Evolutionary conservation across 2,329 filamentous ascomycete genomes (phyloP).

Genomic region (Coniella lustricola): DNA sequence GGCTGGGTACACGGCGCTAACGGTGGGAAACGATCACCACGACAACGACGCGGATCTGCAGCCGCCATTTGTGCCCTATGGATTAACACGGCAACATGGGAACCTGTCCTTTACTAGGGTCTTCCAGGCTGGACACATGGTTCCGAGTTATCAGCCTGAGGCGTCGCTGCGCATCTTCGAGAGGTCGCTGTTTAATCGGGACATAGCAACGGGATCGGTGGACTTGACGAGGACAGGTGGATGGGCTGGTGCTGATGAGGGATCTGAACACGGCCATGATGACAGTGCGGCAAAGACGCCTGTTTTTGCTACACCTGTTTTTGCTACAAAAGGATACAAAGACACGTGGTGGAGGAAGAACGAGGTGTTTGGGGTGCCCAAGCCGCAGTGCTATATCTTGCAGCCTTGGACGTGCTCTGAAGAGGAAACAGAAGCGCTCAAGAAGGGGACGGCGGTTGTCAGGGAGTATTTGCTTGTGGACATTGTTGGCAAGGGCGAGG

Average conservation of each 20-base stretch:
- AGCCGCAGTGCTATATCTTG: constrained; percentile 8
- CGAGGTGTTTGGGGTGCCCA: constrained; percentile 6
- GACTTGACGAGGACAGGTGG: constrained; percentile 12
- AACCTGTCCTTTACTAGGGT: constrained; percentile 54
- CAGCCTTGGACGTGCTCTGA: constrained; percentile 9
- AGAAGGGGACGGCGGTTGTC: constrained; percentile 17
- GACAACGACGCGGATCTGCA: constrained; percentile 40
- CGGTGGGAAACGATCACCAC: too few relatives aligned
- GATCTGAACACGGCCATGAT: too few relatives aligned
- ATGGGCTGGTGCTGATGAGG: not conserved
- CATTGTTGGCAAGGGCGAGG: not conserved
- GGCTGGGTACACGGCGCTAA: constrained; percentile 59
- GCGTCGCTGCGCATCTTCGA: constrained; percentile 40
- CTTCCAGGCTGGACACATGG: constrained; percentile 48
- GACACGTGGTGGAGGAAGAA: constrained; percentile 13
- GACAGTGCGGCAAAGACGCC: too few relatives aligned
- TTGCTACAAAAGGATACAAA: constrained; percentile 6
- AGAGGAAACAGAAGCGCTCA: constrained; percentile 17
- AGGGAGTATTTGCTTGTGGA: constrained; percentile 20
- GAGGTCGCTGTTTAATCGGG: constrained; percentile 39
- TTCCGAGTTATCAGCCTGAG: constrained; percentile 41
- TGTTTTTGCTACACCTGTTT: too few relatives aligned
- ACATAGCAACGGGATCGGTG: constrained; percentile 39
- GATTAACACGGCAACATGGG: constrained; percentile 58
- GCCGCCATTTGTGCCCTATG: constrained; percentile 31